Evolutionary conservation across 208 protist genomes (phyloP), one percentile per base, ranked within the genome.

Genomic region (Trypanosomatidae sp.): DNA sequence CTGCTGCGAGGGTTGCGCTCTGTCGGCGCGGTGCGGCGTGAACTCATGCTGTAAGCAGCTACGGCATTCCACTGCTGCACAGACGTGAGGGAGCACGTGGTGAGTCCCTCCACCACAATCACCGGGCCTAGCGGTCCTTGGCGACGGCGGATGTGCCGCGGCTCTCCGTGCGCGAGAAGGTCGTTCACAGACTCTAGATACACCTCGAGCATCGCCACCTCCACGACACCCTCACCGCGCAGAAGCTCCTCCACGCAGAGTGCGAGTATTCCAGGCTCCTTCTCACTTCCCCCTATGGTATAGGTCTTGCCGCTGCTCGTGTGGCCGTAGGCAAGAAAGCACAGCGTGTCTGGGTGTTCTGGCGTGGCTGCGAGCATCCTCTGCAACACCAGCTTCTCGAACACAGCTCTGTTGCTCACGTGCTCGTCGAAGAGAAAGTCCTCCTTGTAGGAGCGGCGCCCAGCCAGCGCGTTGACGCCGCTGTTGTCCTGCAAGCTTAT

Each of bases 241-340:
- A 97, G 84, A 47, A 95, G 83, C 71, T 91, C 81, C 76, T 83
- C 76, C 50, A 91, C 86, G 44, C 85, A 87, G 6, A 92, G 79
- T 25, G 89, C 82, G 33, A 97, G 80, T 1, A 97, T 62, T 9
- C 92, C 92, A 2, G 85, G 71, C 67, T 97, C 92, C 30, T 73
- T 46, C 17, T 82, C 81, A 69, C 67, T 82, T 33, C 90, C 90
- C 43, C 84, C 86, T 71, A 97, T 95, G n/a, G 88, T 86, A 74
- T 95, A 89, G 10, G 93, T 97, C 73, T 97, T 97, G 44, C 93
- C 93, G 66, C 93, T 97, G 76, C 79, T 89, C 15, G 91, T 97
- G 81, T 97, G 93, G 17, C 93, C 93, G 69, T 97, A 97, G 7
- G 91, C 90, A 6, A 97, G 64, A 65, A 97, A 89, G 79, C 93